Conservation (phyloP, 1,284 basidiomycete species). For the Trichosporon sp. region DNA sequence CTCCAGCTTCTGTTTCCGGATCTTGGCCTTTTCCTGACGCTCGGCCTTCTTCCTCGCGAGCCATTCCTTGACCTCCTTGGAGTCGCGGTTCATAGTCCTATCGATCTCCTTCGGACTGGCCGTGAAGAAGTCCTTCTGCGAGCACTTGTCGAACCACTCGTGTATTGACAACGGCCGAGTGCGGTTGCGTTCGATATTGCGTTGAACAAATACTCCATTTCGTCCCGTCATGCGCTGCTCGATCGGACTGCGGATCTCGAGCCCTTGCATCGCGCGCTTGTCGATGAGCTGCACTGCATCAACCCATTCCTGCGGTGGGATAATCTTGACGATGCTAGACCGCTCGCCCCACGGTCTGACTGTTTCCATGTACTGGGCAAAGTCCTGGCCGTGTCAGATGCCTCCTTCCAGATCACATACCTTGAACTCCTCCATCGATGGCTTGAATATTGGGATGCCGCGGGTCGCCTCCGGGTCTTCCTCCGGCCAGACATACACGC, state of each 20-base stretch:
- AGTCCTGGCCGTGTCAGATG: constrained; percentile 62
- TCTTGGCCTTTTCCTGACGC: constrained; percentile 32
- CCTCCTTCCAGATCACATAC: constrained; percentile 30
- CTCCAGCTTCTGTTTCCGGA: constrained; percentile 46
- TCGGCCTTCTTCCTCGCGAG: constrained; percentile 31
- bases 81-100: constrained; percentile 42
- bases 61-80: constrained; percentile 45
- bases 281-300: constrained; percentile 70
- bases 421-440: constrained; percentile 79
- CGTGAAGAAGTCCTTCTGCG: constrained; percentile 42
- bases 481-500: constrained; percentile 59
- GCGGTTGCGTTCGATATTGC: constrained; percentile 86
- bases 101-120: constrained; percentile 49
- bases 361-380: constrained; percentile 80
- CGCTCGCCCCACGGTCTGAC: constrained; percentile 83
- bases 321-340: constrained; percentile 90
- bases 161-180: constrained; percentile 69
- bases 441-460: constrained; percentile 92
- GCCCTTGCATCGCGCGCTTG: constrained; percentile 65
- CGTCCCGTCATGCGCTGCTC: constrained; percentile 87
- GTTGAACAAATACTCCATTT: constrained; percentile 82
- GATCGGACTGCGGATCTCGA: constrained; percentile 80
- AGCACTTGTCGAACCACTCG: constrained; percentile 83
- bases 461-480: constrained; percentile 81
- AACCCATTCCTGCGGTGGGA: constrained; percentile 89